A percentile compares a stretch with the other conserved stretches of the same genome.
Evolutionary conservation across 179 eudicot genomes (phyloP).

Genomic region (Silene coronaria): DNA sequence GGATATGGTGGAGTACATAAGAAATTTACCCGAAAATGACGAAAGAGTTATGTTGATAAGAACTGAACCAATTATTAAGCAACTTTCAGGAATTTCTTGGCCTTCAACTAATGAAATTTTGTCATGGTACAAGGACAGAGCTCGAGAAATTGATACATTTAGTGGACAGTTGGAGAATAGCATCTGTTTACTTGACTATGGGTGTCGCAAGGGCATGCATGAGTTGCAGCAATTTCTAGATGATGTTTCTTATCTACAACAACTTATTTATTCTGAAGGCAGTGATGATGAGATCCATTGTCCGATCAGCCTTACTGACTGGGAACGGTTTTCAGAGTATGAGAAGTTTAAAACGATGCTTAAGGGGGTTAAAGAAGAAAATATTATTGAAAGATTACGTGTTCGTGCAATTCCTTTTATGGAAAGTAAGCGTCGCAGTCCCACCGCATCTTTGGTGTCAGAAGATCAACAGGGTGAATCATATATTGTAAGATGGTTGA

Average conservation of each 20-base stretch:
- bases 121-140: slow-evolving; percentile 79
- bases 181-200: slow-evolving; percentile 64
- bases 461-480: slow-evolving; percentile 41
- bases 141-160: slow-evolving; percentile 77
- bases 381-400: slow-evolving; percentile 49
- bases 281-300: slow-evolving; percentile 43
- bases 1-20: slow-evolving; percentile 48
- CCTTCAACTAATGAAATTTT: slow-evolving; percentile 62
- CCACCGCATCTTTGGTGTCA: slow-evolving; percentile 20
- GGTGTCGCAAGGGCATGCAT: slow-evolving; percentile 61
- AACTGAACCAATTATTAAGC: slow-evolving; percentile 74
- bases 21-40: slow-evolving; percentile 36
- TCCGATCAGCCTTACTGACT: slow-evolving; percentile 54
- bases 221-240: slow-evolving; percentile 71
- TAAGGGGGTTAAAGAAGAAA: slow-evolving; percentile 61
- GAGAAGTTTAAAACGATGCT: slow-evolving; percentile 82
- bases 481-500: slow-evolving; percentile 85
- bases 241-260: slow-evolving; percentile 66
- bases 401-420: slow-evolving; percentile 76
- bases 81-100: slow-evolving; percentile 55
- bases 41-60: slow-evolving; percentile 39
- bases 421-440: slow-evolving; percentile 39
- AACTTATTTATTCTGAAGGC: slow-evolving; percentile 69
- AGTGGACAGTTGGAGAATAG: slow-evolving; percentile 89
- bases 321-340: slow-evolving; percentile 80